Conservation (phyloP, 768 basidiomycete species). For the Lactarius tabidus region DNA sequence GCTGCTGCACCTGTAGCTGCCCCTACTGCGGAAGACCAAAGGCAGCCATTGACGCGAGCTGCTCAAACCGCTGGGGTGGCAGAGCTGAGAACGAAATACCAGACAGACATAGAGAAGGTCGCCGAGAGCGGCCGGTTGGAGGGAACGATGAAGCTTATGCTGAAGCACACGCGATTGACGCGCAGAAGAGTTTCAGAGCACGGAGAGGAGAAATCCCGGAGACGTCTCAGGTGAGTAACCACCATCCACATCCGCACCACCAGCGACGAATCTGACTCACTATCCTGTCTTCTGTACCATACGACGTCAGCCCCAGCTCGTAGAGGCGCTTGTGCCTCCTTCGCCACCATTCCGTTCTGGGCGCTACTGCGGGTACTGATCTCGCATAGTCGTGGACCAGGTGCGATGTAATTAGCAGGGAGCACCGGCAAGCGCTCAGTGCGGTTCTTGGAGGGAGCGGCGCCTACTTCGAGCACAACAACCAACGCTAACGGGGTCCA, state of each 20-base stretch:
- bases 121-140: conserved; percentile 69
- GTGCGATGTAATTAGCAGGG: conserved; percentile 8
- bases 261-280: conserved; percentile 11
- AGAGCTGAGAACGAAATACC: conserved; percentile 43
- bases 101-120: conserved; percentile 57
- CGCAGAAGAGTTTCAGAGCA: no score
- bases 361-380: background rate
- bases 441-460: no score
- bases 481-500: no score
- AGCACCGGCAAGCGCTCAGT: conserved; percentile 14
- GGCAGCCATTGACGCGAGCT: conserved; percentile 44
- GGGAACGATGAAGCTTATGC: conserved; percentile 54
- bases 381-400: conserved; percentile 23
- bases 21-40: conserved; percentile 32
- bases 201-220: conserved; percentile 45
- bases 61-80: conserved; percentile 48
- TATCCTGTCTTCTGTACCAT: conserved; percentile 24
- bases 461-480: no score
- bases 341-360: conserved; percentile 5
- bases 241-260: background rate
- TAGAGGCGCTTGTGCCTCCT: background rate
- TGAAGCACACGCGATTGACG: no score
- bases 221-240: conserved; percentile 32
- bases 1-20: conserved; percentile 25
- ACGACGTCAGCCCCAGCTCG: conserved; percentile 24